Base-by-base conservation (phyloP, 2,329 filamentous ascomycete genomes). In the Paraconiothyrium brasiliense region DNA sequence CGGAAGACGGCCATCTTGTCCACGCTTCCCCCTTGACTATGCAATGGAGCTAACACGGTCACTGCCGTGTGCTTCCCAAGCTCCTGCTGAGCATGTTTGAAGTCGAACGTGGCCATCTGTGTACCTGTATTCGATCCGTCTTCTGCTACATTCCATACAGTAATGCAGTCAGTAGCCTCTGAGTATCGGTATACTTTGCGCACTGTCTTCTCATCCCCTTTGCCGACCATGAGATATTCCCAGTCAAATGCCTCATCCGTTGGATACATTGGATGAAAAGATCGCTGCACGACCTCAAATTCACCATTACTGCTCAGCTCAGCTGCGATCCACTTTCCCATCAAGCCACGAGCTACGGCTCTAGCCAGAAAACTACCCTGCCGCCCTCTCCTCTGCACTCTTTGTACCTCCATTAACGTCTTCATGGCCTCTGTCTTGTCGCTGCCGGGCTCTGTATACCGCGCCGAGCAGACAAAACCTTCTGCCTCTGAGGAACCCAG, bases 341-440 rank as follows among this genome's bases (percentile, higher is more conserved):
- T 84, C 0, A 93, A 79, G 10, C 87, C 88, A 60, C 88, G 82
- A 73, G 92, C 93, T 0, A 91, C 84, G 4, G 88, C 90, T 8
- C 83, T 79, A 0, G 89, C 81, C 3, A 90, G 83, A 59, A 87
- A 91, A 2, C 78, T 77, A 0, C 78, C 76, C 1, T 71, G 79
- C 32, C 85, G 74, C 1, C 78, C 81, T 0, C 75, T 79, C 0
- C 72, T 63, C 0, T 79, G 77, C 2, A 82, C 77, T 0, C 71
- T 71, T 20, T 61, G 35, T 1, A 82, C 85, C 62, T 82, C 80
- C 10, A 68, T 74, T 7, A 84, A 79, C 27, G 81, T 86, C 14
- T 71, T 77, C 3, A 70, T 62, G 2, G 82, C 81, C 58, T 84
- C 78, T 2, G 65, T 61, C 27, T 70, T 76, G 74, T 75, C 81